Conservation (phyloP, 164 flowering plant genomes). For the Magnolia changhungtana region DNA sequence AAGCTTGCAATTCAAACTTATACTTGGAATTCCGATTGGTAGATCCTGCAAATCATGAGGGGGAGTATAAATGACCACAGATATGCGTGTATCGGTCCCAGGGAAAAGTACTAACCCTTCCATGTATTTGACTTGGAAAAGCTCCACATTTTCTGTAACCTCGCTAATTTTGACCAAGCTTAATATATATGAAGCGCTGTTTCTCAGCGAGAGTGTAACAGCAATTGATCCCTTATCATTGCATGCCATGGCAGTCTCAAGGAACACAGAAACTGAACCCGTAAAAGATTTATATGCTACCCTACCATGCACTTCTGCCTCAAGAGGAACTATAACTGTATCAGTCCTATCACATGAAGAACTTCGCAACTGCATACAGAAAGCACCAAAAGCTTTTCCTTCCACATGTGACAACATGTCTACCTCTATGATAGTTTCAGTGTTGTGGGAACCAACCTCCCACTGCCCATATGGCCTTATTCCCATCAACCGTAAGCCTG, state of each 20-base stretch:
- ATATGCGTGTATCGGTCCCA: constrained; percentile 50
- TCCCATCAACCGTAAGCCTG: constrained; percentile 41
- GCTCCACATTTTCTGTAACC: constrained; percentile 31
- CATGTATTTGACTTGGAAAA: constrained; percentile 46
- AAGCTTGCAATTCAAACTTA: constrained; percentile 41
- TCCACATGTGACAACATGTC: constrained; percentile 36
- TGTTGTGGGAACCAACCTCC: constrained; percentile 50
- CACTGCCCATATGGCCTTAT: constrained; percentile 56
- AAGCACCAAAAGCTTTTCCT: constrained; percentile 46
- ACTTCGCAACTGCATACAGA: constrained; percentile 52
- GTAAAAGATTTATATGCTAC: constrained; percentile 21
- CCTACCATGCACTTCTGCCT: constrained; percentile 41
- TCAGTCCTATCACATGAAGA: constrained; percentile 41
- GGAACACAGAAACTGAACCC: constrained; percentile 39
- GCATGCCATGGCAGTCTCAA: constrained; percentile 40
- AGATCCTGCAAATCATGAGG: constrained; percentile 16
- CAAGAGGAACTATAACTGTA: constrained; percentile 62
- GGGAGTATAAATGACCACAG: constrained; percentile 37
- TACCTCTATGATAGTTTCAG: constrained; percentile 49
- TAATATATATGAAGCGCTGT: constrained; percentile 43
- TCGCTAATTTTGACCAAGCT: constrained; percentile 46
- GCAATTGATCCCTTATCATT: constrained; percentile 27
- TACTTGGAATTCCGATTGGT: constrained; percentile 16
- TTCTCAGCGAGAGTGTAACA: constrained; percentile 50
- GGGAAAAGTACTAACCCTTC: constrained; percentile 71